Evolutionary conservation across 2,329 filamentous ascomycete genomes (phyloP).

Genomic region (Apiospora phragmitis): DNA sequence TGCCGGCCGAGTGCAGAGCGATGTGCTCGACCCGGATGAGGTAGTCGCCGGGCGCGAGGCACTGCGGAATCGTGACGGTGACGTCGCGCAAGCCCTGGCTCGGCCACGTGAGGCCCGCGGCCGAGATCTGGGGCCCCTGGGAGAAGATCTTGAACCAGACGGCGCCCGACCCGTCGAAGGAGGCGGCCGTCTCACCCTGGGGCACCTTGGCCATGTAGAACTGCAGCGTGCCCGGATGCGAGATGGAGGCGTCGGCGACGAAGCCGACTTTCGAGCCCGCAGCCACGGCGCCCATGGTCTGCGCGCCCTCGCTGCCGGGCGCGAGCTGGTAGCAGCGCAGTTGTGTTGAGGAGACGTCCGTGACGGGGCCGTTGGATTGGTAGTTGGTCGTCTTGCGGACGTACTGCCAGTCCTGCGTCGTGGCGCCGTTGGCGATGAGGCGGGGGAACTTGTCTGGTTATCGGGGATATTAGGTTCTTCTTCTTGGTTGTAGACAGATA

Average conservation of each 20-base stretch:
- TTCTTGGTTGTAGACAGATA: too few species aligned
- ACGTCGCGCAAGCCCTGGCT: constrained; percentile 38
- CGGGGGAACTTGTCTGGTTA: constrained; percentile 9
- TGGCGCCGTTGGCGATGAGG: constrained; percentile 6
- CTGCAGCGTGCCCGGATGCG: constrained; percentile 41
- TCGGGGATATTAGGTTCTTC: neutral
- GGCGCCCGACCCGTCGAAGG: constrained; percentile 38
- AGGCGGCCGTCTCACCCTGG: constrained; percentile 35
- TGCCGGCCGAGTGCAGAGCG: constrained; percentile 44
- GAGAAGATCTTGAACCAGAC: constrained; percentile 48
- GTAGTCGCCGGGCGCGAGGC: constrained; percentile 49
- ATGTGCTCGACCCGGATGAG: constrained; percentile 50
- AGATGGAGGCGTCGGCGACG: constrained; percentile 42
- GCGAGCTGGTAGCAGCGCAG: constrained; percentile 34
- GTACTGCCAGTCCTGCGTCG: constrained; percentile 9
- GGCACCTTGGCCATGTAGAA: constrained; percentile 44
- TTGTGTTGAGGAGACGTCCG: constrained; percentile 30
- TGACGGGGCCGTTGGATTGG: constrained; percentile 34
- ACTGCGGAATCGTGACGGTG: constrained; percentile 42
- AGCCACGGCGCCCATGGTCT: constrained; percentile 43
- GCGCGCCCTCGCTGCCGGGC: constrained; percentile 33
- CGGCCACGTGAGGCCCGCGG: constrained; percentile 40
- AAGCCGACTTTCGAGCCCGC: constrained; percentile 46
- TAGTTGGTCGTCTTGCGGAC: constrained; percentile 36
- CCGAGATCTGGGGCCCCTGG: constrained; percentile 38